A percentile compares a stretch with the other conserved stretches of the same genome.
These are phyloP conservation scores for Pulveroboletus sp. DNA, from an alignment of 768 basidiomycete genomes.

Conservation along the genomic window DNA sequence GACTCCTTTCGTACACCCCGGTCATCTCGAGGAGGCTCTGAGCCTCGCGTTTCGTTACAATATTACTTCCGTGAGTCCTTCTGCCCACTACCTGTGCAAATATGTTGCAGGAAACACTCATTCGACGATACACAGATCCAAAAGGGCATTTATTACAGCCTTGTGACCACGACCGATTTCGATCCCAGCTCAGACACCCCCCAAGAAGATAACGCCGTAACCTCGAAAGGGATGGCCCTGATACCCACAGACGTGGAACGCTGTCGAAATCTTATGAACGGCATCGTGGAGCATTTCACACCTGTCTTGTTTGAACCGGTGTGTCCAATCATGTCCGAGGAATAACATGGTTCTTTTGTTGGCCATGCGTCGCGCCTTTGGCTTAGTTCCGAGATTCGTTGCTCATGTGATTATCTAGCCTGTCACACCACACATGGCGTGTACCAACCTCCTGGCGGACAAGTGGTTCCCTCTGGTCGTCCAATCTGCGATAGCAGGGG, in stretches of 20 bases:
- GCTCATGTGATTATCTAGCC: slow-evolving; percentile 25
- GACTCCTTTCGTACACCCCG: slow-evolving; percentile 39
- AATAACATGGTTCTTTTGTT: too few species aligned
- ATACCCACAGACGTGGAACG: slow-evolving; percentile 34
- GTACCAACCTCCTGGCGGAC: slow-evolving; percentile 70
- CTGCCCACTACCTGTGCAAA: not conserved
- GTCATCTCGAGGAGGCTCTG: slow-evolving; percentile 52
- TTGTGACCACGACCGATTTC: slow-evolving; percentile 59
- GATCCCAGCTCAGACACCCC: slow-evolving; percentile 36
- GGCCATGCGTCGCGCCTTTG: too few species aligned
- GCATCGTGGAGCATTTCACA: slow-evolving; percentile 64
- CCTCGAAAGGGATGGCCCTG: slow-evolving; percentile 17
- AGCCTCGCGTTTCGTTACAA: slow-evolving; percentile 46
- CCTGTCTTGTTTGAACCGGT: slow-evolving; percentile 69
- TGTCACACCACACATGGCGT: slow-evolving; percentile 67
- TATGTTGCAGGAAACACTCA: not conserved
- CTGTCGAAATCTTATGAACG: slow-evolving; percentile 49
- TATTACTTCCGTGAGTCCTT: slow-evolving; percentile 42
- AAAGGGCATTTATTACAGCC: slow-evolving; percentile 63
- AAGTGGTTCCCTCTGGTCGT: slow-evolving; percentile 73
- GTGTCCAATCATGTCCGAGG: slow-evolving; percentile 5
- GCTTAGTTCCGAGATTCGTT: too few species aligned
- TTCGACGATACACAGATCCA: slow-evolving; percentile 40
- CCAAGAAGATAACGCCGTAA: not conserved
- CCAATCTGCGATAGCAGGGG: slow-evolving; percentile 56